Evolutionary conservation across 1,284 basidiomycete genomes (phyloP).

Genomic region (Chalciporus sp.): DNA sequence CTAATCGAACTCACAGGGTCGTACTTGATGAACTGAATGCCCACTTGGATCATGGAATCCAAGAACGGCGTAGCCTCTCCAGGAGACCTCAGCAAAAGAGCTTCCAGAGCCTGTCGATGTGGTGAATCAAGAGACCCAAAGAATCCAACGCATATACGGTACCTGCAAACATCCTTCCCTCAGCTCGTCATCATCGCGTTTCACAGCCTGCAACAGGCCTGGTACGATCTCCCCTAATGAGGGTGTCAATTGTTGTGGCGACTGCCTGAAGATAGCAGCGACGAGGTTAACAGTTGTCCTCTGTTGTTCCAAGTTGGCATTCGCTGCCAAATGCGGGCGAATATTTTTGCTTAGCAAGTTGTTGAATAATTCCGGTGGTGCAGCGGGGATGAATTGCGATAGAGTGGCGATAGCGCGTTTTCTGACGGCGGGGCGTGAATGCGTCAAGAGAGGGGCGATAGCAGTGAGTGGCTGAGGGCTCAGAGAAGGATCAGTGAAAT

Average conservation of each 20-base stretch:
- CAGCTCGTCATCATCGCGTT: slow-evolving; percentile 79
- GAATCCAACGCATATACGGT: slow-evolving; percentile 12
- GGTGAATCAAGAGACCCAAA: slow-evolving; percentile 6
- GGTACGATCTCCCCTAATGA: slow-evolving; percentile 65
- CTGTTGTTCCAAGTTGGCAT: slow-evolving; percentile 63
- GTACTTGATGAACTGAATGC: slow-evolving; percentile 83
- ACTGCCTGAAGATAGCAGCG: slow-evolving; percentile 75
- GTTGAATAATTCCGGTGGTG: slow-evolving; percentile 56
- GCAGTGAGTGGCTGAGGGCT: slow-evolving; percentile 66
- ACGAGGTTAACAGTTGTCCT: slow-evolving; percentile 80
- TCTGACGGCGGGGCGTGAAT: slow-evolving; percentile 81
- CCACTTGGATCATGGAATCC: slow-evolving; percentile 66
- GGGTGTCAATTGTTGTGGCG: slow-evolving; percentile 64
- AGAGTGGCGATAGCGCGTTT: slow-evolving; percentile 89
- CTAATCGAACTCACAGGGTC: slow-evolving; percentile 73
- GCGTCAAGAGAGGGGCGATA: slow-evolving; percentile 75
- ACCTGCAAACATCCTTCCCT: slow-evolving; percentile 79
- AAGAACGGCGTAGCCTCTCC: slow-evolving; percentile 79
- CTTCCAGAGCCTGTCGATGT: slow-evolving; percentile 72
- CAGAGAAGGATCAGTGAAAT: slow-evolving; percentile 60
- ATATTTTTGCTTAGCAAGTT: slow-evolving; percentile 59
- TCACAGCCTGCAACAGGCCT: slow-evolving; percentile 65
- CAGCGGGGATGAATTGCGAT: slow-evolving; percentile 76
- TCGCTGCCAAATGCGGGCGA: slow-evolving; percentile 58
- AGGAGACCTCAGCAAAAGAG: slow-evolving; percentile 81